Conservation (phyloP, 306 rosid genomes). For the Lablab purpureus region DNA sequence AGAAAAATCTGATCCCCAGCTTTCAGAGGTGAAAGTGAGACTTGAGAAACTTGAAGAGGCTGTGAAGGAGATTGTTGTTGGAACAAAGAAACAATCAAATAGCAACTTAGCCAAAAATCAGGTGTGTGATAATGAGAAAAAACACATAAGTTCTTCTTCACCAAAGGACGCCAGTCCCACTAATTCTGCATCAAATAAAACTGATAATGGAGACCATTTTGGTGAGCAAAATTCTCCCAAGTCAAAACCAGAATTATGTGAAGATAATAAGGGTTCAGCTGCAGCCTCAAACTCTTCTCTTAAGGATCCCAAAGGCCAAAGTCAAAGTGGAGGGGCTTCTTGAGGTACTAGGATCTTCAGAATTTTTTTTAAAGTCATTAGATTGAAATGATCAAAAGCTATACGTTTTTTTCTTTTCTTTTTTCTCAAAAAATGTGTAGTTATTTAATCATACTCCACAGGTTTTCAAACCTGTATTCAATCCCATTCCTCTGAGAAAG, state of each 20-base stretch:
- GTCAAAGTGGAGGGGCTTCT: slow-evolving; percentile 50
- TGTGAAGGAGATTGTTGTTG: slow-evolving; percentile 75
- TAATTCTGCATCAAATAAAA: slow-evolving; percentile 49
- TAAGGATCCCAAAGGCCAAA: slow-evolving; percentile 48
- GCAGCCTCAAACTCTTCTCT: slow-evolving; percentile 46
- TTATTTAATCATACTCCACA: background rate
- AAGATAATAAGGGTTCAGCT: slow-evolving; percentile 40
- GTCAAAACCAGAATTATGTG: slow-evolving; percentile 46
- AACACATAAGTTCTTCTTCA: slow-evolving; percentile 43
- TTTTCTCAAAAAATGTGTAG: slow-evolving; percentile 13
- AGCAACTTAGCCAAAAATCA: slow-evolving; percentile 39
- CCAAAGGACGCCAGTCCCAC: slow-evolving; percentile 35
- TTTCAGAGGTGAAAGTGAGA: slow-evolving; percentile 76
- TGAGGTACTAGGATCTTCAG: slow-evolving; percentile 49
- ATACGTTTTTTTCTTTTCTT: background rate
- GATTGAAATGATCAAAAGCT: slow-evolving; percentile 34
- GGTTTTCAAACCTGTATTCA: slow-evolving; percentile 1
- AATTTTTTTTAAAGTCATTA: slow-evolving; percentile 25
- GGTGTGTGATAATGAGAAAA: slow-evolving; percentile 47
- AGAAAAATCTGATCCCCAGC: slow-evolving; percentile 50
- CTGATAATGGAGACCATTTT: slow-evolving; percentile 41
- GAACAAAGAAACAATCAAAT: slow-evolving; percentile 58
- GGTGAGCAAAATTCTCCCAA: slow-evolving; percentile 45
- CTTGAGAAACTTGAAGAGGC: slow-evolving; percentile 84
- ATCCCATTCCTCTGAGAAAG: background rate